A percentile compares a stretch with the other conserved stretches of the same genome.
Conservation (phyloP, 2,329 filamentous ascomycete species). For the Fonsecaea monophora region DNA sequence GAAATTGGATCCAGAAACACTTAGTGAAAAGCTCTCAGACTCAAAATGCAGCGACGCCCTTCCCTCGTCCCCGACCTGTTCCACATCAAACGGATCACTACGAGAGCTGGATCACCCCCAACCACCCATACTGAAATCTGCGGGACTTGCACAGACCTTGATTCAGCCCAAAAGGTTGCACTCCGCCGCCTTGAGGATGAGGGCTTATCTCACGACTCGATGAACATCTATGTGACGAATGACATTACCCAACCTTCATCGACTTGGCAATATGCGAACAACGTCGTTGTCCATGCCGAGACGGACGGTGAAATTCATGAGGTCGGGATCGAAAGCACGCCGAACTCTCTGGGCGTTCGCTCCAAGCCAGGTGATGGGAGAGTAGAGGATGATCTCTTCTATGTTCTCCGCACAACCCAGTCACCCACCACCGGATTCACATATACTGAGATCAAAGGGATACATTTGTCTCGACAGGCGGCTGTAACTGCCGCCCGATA, state of each 20-base stretch:
- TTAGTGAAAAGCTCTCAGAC: background rate
- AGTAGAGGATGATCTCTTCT: constrained; percentile 27
- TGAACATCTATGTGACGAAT: constrained; percentile 22
- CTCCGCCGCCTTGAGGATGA: constrained; percentile 27
- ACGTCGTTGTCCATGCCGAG: constrained; percentile 26
- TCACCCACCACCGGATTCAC: constrained; percentile 5
- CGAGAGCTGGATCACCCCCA: constrained; percentile 20
- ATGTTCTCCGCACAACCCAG: constrained; percentile 24
- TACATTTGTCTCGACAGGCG: constrained; percentile 26
- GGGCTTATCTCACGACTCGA: constrained; percentile 14
- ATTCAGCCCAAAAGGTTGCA: constrained; percentile 23
- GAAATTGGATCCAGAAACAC: background rate
- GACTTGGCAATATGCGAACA: constrained; percentile 20
- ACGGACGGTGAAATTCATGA: constrained; percentile 22
- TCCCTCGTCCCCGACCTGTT: constrained; percentile 29
- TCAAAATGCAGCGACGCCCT: constrained; percentile 24
- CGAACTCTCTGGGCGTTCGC: constrained; percentile 25
- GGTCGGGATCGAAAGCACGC: constrained; percentile 26
- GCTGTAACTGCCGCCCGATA: constrained; percentile 27
- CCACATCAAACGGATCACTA: constrained; percentile 28
- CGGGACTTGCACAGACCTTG: constrained; percentile 26
- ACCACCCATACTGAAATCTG: constrained; percentile 28
- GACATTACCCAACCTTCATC: constrained; percentile 21
- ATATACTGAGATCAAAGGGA: constrained; percentile 26
- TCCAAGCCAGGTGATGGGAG: constrained; percentile 27